Conservation (phyloP, 2,329 filamentous ascomycete species). For the Aspergillus texensis region DNA sequence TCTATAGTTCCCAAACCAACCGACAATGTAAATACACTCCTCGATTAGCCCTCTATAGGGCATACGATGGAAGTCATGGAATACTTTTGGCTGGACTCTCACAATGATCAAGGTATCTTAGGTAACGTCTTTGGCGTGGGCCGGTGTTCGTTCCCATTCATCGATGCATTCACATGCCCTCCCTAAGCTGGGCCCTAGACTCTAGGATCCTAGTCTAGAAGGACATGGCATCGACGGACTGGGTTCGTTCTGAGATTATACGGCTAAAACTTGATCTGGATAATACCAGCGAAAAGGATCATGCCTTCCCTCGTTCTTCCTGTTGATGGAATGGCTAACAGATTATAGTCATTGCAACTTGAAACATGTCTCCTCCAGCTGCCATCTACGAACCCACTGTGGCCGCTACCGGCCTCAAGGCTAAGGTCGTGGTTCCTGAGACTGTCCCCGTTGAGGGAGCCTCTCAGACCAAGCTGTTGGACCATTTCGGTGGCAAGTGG, state of each 20-base stretch:
- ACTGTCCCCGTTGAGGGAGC: constrained; percentile 40
- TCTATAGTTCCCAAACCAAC: constrained; percentile 7
- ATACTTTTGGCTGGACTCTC: constrained; percentile 43
- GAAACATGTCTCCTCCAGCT: constrained; percentile 75
- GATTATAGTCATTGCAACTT: constrained; percentile 30
- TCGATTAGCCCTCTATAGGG: constrained; percentile 12
- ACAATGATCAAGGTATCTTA: constrained; percentile 53
- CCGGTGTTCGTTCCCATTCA: constrained; percentile 61
- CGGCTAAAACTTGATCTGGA: constrained; percentile 96
- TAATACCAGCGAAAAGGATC: constrained; percentile 99
- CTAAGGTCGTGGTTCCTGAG: constrained; percentile 49
- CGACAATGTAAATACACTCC: constrained; percentile 29
- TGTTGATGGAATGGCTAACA: constrained; percentile 45
- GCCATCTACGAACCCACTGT: constrained; percentile 60
- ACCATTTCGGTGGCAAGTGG: constrained; percentile 76
- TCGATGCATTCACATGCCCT: constrained; percentile 7
- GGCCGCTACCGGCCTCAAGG: constrained; percentile 42
- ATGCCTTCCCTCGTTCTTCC: constrained; percentile 67
- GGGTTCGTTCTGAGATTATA: constrained; percentile 71
- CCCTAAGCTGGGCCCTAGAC: constrained; percentile 6
- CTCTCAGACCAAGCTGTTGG: constrained; percentile 58
- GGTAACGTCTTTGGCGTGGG: constrained; percentile 59
- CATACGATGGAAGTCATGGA: constrained; percentile 42
- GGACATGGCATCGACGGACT: constrained; percentile 12
- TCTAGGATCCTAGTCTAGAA: neutral